Percentiles rank a stretch among this genome's conserved stretches.
Conservation (phyloP, 2,329 filamentous ascomycete species). For the Aspergillus proliferans region DNA sequence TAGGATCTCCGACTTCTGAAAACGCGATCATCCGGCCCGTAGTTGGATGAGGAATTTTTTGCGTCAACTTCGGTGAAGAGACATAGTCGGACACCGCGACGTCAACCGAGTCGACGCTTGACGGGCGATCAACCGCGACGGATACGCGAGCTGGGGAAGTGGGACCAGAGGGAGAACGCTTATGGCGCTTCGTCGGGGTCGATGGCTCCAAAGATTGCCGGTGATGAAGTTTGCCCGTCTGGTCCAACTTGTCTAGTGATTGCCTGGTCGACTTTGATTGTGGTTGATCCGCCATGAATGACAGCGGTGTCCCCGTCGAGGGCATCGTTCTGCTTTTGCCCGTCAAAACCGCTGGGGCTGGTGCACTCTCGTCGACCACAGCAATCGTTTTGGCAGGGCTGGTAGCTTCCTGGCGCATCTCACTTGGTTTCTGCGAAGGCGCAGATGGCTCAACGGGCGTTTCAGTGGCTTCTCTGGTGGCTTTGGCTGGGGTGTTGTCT, state of each 20-base stretch:
- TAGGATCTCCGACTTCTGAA: slow-evolving; percentile 88
- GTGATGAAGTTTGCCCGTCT: slow-evolving; percentile 18
- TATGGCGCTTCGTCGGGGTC: slow-evolving; percentile 25
- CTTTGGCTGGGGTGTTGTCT: slow-evolving; percentile 27
- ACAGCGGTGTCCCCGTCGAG: slow-evolving; percentile 20
- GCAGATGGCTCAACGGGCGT: slow-evolving; percentile 10
- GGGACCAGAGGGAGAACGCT: slow-evolving; percentile 35
- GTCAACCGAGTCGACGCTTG: slow-evolving; percentile 79
- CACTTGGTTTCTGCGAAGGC: slow-evolving; percentile 11
- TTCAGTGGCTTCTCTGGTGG: slow-evolving; percentile 9
- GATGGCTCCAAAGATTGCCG: slow-evolving; percentile 24
- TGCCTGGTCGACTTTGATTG: slow-evolving; percentile 19
- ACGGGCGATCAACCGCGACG: slow-evolving; percentile 63
- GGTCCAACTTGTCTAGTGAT: slow-evolving; percentile 26
- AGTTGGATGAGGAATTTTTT: slow-evolving; percentile 78
- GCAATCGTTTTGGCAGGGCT: not conserved
- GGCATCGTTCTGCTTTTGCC: slow-evolving; percentile 40
- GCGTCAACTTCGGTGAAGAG: slow-evolving; percentile 73
- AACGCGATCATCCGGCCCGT: slow-evolving; percentile 88
- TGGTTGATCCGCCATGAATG: slow-evolving; percentile 21
- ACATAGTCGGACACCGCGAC: slow-evolving; percentile 81
- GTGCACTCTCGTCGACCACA: slow-evolving; percentile 56
- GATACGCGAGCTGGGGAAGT: slow-evolving; percentile 36
- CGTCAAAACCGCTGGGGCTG: slow-evolving; percentile 63
- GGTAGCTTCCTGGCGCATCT: not conserved